Evolutionary conservation across 2,329 filamentous ascomycete genomes (phyloP), one percentile per base, ranked within the genome.

Genomic region (Talaromyces verruculosus): DNA sequence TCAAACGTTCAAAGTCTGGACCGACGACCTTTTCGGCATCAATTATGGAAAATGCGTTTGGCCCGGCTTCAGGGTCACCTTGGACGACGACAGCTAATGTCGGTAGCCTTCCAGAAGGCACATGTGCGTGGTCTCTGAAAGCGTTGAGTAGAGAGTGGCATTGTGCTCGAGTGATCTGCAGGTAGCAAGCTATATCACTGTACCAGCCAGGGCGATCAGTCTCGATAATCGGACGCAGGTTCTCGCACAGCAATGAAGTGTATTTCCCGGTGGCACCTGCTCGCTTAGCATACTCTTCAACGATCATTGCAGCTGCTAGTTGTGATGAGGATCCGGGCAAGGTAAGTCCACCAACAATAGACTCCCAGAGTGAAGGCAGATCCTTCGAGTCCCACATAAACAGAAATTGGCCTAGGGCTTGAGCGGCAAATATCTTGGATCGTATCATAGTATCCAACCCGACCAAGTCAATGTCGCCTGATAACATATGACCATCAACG

Each of bases 401-500:
- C 81, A 99, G 91, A 49, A 96, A 85, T 69, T 92, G 85, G 39
- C 94, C 95, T 78, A 99, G 88, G 2, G 95, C 95, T 73, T 87
- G 88, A 22, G 94, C 91, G 13, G 93, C 92, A 67, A 88, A 91
- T n/a, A 96, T 89, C 70, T 94, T 91, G 7, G 93, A 97, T 68
- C 94, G 88, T 60, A 98, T 88, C 77, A 99, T 87, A 6, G 89
- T 89, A 67, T 99, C 95, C 72, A 91, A 87, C 37, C 95, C 93
- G 30, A 99, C 93, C 49, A 99, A 84, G 74, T 99, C 96, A 57
- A 98, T 89, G 73, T 99, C 96, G 61, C 96, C 95, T 75, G 94
- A 91, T 83, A 99, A 93, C 90, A 99, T 97, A 71, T 96, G 93
- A 10, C 93, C 95, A 76, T 99, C 95, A 19, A 99, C 92, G 76